Percentiles rank a stretch among this genome's conserved stretches.
These are phyloP conservation scores for Calonectria hongkongensis DNA, from an alignment of 2,329 filamentous ascomycete species.

Conservation along the genomic window DNA sequence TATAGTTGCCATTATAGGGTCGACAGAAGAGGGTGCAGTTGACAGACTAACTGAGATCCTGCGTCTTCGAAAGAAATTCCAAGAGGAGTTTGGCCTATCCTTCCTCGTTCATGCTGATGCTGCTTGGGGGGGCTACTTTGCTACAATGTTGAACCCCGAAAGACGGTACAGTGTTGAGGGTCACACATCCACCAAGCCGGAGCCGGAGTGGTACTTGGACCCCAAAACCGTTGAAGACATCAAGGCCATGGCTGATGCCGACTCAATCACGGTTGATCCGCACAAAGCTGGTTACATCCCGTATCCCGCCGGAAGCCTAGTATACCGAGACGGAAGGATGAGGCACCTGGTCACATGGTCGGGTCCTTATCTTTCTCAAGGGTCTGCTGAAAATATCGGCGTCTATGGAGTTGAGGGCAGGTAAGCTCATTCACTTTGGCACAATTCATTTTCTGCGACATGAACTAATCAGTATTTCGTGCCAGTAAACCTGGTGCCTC, in stretches of 20 bases:
- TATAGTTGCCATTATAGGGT: slow-evolving; percentile 67
- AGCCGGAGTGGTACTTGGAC: slow-evolving; percentile 59
- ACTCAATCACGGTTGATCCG: slow-evolving; percentile 69
- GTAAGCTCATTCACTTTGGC: slow-evolving; percentile 43
- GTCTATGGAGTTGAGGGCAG: slow-evolving; percentile 67
- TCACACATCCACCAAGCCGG: slow-evolving; percentile 44
- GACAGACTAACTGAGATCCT: slow-evolving; percentile 64
- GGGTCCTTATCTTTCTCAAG: slow-evolving; percentile 62
- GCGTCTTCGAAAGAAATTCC: slow-evolving; percentile 62
- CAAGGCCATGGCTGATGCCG: slow-evolving; percentile 61
- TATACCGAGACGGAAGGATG: slow-evolving; percentile 66
- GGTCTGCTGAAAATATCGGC: slow-evolving; percentile 62
- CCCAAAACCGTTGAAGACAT: slow-evolving; percentile 63
- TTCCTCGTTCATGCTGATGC: slow-evolving; percentile 69
- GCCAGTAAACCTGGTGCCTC: slow-evolving; percentile 67
- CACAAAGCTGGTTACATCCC: slow-evolving; percentile 69
- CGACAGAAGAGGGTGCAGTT: slow-evolving; percentile 69
- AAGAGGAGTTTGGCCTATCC: slow-evolving; percentile 63
- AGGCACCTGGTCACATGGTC: slow-evolving; percentile 66
- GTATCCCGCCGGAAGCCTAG: slow-evolving; percentile 67
- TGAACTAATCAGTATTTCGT: neutral
- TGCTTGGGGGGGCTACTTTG: slow-evolving; percentile 71
- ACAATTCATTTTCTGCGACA: neutral
- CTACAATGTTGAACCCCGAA: slow-evolving; percentile 63
- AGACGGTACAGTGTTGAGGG: slow-evolving; percentile 43